A percentile compares a stretch with the other conserved stretches of the same genome.
Evolutionary conservation across 371 early-diverging fungal genomes (phyloP).

Genomic region (Zopfochytrium polystomum): DNA sequence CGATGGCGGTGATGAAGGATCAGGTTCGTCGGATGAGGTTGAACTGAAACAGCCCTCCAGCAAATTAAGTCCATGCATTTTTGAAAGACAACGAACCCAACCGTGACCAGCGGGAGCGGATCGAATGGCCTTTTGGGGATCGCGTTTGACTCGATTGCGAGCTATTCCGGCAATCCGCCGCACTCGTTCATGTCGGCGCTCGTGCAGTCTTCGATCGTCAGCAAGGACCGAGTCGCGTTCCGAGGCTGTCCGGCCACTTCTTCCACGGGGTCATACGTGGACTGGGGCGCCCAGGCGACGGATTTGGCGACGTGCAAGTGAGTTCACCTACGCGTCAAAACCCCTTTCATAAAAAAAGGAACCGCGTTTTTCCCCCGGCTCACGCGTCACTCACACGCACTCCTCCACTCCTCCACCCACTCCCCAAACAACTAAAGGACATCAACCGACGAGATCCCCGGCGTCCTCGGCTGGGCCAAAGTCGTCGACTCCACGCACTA

Average conservation of each 20-base stretch:
- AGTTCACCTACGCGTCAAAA: too few relatives aligned
- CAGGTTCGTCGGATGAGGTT: too few relatives aligned
- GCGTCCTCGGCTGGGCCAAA: background rate
- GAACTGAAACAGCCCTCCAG: too few relatives aligned
- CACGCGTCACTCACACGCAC: slow-evolving; percentile 12
- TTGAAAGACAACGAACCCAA: slow-evolving; percentile 10
- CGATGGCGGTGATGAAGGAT: too few relatives aligned
- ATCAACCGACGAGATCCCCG: background rate
- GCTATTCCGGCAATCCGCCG: background rate
- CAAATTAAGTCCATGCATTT: too few relatives aligned
- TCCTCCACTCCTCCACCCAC: too few relatives aligned
- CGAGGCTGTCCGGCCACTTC: slow-evolving; percentile 19
- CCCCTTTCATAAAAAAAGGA: too few relatives aligned
- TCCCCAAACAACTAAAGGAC: too few relatives aligned
- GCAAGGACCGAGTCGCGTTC: slow-evolving; percentile 11
- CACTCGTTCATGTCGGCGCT: slow-evolving; percentile 14
- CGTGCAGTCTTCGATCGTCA: background rate
- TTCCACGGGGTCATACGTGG: slow-evolving; percentile 7
- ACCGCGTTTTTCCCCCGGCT: too few relatives aligned
- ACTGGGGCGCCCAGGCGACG: slow-evolving; percentile 22
- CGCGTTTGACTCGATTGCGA: slow-evolving; percentile 20
- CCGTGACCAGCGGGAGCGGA: slow-evolving; percentile 13
- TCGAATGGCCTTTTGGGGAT: slow-evolving; percentile 25
- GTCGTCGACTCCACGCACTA: slow-evolving; percentile 4
- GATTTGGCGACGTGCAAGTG: too few relatives aligned